Conservation (phyloP, 192 early-diverging fungal genomes). For the Coemansia sp. region DNA sequence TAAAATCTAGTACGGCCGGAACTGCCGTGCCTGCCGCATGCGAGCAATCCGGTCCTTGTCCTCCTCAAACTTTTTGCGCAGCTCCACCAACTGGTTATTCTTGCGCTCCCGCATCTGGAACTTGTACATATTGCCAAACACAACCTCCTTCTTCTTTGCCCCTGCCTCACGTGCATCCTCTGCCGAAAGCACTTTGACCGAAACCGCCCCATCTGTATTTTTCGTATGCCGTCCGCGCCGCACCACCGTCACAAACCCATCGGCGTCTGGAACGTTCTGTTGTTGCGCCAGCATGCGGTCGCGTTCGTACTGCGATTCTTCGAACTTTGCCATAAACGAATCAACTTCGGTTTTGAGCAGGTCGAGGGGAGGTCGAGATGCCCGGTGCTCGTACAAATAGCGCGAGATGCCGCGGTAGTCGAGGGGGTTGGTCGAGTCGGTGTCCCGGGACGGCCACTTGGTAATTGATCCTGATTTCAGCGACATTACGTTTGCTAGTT, state of each 20-base stretch:
- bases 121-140: constrained; percentile 86
- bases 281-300: constrained; percentile 62
- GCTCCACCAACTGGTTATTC: constrained; percentile 80
- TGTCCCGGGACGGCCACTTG: constrained; percentile 47
- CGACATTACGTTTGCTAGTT: constrained; percentile 59
- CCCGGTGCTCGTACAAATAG: constrained; percentile 43
- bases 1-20: constrained; percentile 79
- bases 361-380: constrained; percentile 39
- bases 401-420: constrained; percentile 40
- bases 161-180: constrained; percentile 62
- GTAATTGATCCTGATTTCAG: constrained; percentile 57
- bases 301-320: constrained; percentile 70
- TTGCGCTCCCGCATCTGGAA: constrained; percentile 95
- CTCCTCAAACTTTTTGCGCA: constrained; percentile 91
- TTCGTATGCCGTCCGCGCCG: constrained; percentile 63
- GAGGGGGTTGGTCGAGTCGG: constrained; percentile 25
- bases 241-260: constrained; percentile 88
- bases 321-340: constrained; percentile 73
- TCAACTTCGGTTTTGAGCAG: constrained; percentile 68
- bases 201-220: constrained; percentile 70
- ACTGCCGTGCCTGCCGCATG: constrained; percentile 76
- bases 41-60: constrained; percentile 82
- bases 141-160: constrained; percentile 65
- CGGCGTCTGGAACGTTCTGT: constrained; percentile 84
- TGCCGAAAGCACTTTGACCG: constrained; percentile 60